phyloP scores from a whole-genome alignment of 2,329 filamentous ascomycete species.

The Trichoderma gracile region DNA sequence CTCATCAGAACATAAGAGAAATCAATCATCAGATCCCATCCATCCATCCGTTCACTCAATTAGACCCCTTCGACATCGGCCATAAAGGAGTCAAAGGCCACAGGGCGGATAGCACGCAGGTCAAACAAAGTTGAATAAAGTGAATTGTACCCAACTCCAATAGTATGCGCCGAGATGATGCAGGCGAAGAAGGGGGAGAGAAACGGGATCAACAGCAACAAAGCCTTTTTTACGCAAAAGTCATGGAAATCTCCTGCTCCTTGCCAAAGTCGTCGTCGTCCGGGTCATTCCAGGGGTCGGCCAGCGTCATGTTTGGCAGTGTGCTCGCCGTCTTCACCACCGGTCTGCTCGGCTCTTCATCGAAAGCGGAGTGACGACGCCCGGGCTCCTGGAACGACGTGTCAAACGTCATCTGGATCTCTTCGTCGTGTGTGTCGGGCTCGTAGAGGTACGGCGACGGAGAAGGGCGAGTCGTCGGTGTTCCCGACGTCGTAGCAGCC shows the following conservation, averaged over 20 bases:
- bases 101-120: not conserved
- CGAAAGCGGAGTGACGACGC: constrained; percentile 3
- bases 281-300: constrained; percentile 70
- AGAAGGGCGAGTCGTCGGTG: not conserved
- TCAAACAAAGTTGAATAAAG: not conserved
- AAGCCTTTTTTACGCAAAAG: constrained; percentile 63
- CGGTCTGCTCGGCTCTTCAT: constrained; percentile 35
- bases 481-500: constrained; percentile 1
- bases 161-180: not conserved
- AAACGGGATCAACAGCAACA: not conserved
- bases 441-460: constrained; percentile 32
- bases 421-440: constrained; percentile 51
- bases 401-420: constrained; percentile 72
- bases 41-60: not conserved
- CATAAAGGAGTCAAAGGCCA: not conserved
- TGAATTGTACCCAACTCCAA: constrained; percentile 20
- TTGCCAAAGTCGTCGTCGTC: constrained; percentile 69
- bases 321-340: constrained; percentile 47
- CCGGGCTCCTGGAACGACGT: constrained; percentile 51
- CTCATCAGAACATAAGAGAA: constrained; percentile 2
- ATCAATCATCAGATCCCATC: not conserved
- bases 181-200: not conserved
- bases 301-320: constrained; percentile 51
- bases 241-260: constrained; percentile 77
- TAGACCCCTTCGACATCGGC: not conserved